These are phyloP conservation scores for Solanum lycopersicoides DNA, from an alignment of 257 asterid species.

Conservation along the genomic window DNA sequence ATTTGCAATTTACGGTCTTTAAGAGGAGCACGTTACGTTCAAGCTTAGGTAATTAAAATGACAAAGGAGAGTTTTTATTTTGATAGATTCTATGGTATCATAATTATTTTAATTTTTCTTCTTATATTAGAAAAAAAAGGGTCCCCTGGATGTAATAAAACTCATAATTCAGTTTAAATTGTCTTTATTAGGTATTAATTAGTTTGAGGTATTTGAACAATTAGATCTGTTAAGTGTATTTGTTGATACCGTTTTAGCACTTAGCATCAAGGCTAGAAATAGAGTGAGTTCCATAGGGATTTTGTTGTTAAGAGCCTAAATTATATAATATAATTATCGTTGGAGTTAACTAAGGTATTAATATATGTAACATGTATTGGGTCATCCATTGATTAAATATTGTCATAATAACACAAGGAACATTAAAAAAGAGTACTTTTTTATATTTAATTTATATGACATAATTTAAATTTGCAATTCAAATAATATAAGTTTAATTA, in stretches of 20 bases:
- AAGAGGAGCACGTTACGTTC: not conserved
- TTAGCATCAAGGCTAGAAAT: not conserved
- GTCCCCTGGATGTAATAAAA: not conserved
- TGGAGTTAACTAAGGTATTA: not conserved
- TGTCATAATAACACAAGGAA: not conserved
- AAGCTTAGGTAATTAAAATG: not conserved
- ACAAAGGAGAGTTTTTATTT: not conserved
- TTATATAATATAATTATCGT: not conserved
- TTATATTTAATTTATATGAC: too few species aligned
- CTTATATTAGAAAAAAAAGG: not conserved
- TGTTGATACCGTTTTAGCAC: not conserved
- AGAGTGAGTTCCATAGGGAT: not conserved
- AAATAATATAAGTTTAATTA: too few species aligned
- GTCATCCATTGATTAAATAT: not conserved
- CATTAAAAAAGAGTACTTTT: not conserved
- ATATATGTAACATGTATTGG: not conserved
- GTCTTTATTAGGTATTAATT: not conserved
- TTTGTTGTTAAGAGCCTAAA: not conserved
- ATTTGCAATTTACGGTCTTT: not conserved
- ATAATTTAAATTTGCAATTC: rapidly evolving
- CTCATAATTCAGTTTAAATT: not conserved
- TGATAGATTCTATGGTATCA: not conserved
- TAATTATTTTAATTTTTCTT: not conserved
- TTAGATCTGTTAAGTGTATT: not conserved
- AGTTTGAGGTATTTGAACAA: not conserved